A percentile compares a stretch with the other conserved stretches of the same genome.
phyloP scores from a whole-genome alignment of 2,329 filamentous ascomycete species.

The Myotisia sp. region DNA sequence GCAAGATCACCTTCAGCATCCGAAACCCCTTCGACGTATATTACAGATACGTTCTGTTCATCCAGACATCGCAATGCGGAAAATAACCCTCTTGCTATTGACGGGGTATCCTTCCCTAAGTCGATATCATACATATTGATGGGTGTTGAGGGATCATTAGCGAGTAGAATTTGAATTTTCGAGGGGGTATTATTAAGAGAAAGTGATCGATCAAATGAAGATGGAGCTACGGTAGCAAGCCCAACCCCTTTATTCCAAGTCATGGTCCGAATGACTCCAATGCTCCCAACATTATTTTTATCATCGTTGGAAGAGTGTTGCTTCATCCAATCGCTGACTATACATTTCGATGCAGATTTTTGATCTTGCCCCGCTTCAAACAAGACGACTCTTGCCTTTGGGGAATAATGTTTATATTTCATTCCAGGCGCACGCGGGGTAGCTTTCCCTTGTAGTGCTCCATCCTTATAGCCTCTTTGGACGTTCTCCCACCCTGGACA shows the following conservation, averaged over 20 bases:
- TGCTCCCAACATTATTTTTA: constrained; percentile 6
- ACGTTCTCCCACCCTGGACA: constrained; percentile 73
- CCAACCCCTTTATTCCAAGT: constrained; percentile 17
- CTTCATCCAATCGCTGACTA: constrained; percentile 19
- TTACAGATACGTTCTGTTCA: constrained; percentile 59
- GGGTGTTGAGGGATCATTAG: not conserved
- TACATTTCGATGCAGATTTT: constrained; percentile 18
- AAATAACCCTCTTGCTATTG: constrained; percentile 77
- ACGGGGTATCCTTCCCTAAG: constrained; percentile 54
- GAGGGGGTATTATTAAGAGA: not conserved
- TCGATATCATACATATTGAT: constrained; percentile 50
- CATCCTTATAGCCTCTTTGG: constrained; percentile 63
- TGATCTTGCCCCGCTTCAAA: constrained; percentile 47
- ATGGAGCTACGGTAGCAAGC: not conserved
- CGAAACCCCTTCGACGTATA: constrained; percentile 77
- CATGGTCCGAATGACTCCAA: constrained; percentile 21
- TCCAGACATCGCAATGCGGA: constrained; percentile 77
- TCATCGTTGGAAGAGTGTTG: constrained; percentile 23
- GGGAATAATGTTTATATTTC: constrained; percentile 98
- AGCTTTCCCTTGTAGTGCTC: constrained; percentile 48
- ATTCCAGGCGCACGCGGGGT: constrained; percentile 81
- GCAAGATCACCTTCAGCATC: constrained; percentile 63
- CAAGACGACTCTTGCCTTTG: constrained; percentile 69
- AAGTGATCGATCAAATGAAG: constrained; percentile 2
- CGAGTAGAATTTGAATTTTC: not conserved